phyloP scores from a whole-genome alignment of 176 grass and related monocot species.

The sorghum (Sorghum bicolor) region Sorghum_bicolor_NCBIv3 NC_012873.2:5577001-5577500 shows the following conservation, averaged over 20 bases:
- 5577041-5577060: conserved; percentile 89
- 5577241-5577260: not conserved
- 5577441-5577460: conserved; percentile 77
- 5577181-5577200: conserved; percentile 78
- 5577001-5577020: conserved; percentile 49
- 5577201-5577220: conserved; percentile 76
- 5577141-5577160: conserved; percentile 70
- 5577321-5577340: conserved; percentile 9
- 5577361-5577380: conserved; percentile 67
- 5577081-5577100: conserved; percentile 90
- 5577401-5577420: conserved; percentile 71
- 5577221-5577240: conserved; percentile 45
- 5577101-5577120: conserved; percentile 70
- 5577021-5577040: conserved; percentile 65
- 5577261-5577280: not conserved
- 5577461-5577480: conserved; percentile 80
- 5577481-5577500: conserved; percentile 4
- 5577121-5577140: conserved; percentile 62
- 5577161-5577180: conserved; percentile 77
- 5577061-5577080: conserved; percentile 92
- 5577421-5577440: conserved; percentile 59
- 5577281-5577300: not conserved
- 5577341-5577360: conserved; percentile 59
- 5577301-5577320: not conserved
- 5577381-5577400: conserved; percentile 77